These are phyloP conservation scores for Calocybe gangraenosa DNA, from an alignment of 768 basidiomycete species.

Conservation along the genomic window DNA sequence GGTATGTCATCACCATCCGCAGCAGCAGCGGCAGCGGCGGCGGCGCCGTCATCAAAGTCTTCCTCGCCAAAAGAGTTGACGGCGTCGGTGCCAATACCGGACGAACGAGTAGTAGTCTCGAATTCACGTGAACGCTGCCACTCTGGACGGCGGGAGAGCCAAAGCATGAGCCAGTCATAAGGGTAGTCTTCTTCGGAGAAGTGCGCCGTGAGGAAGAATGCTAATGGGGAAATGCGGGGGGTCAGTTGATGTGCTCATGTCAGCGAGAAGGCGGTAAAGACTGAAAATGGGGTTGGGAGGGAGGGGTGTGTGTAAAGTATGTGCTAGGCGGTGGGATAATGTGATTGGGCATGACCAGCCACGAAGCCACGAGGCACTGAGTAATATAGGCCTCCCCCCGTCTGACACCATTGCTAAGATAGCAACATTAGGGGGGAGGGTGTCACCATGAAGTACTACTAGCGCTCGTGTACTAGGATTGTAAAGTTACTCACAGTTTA, in stretches of 20 bases:
- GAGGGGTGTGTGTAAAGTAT: background rate
- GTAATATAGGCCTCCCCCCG: background rate
- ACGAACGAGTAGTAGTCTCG: conserved; percentile 78
- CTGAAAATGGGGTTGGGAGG: conserved; percentile 10
- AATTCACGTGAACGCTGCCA: conserved; percentile 90
- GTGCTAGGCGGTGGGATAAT: background rate
- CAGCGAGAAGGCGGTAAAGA: conserved; percentile 17
- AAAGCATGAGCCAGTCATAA: conserved; percentile 90
- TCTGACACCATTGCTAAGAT: background rate
- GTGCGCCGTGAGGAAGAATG: conserved; percentile 86
- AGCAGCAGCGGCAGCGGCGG: conserved; percentile 12
- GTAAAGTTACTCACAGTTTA: conserved; percentile 62
- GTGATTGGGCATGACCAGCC: background rate
- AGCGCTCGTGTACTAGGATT: conserved; percentile 9
- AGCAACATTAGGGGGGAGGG: background rate
- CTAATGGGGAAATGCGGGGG: conserved; percentile 30
- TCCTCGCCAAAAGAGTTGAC: conserved; percentile 56
- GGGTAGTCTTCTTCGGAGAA: conserved; percentile 90
- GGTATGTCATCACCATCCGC: conserved; percentile 45
- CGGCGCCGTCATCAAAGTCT: conserved; percentile 40
- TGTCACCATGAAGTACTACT: background rate
- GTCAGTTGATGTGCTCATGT: conserved; percentile 21
- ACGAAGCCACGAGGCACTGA: conserved; percentile 4
- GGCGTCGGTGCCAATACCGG: conserved; percentile 53
- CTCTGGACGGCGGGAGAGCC: conserved; percentile 79